A percentile compares a stretch with the other conserved stretches of the same genome.
These are phyloP conservation scores for Epichloe baconii DNA, from an alignment of 2,329 filamentous ascomycete genomes.

Conservation along the genomic window DNA sequence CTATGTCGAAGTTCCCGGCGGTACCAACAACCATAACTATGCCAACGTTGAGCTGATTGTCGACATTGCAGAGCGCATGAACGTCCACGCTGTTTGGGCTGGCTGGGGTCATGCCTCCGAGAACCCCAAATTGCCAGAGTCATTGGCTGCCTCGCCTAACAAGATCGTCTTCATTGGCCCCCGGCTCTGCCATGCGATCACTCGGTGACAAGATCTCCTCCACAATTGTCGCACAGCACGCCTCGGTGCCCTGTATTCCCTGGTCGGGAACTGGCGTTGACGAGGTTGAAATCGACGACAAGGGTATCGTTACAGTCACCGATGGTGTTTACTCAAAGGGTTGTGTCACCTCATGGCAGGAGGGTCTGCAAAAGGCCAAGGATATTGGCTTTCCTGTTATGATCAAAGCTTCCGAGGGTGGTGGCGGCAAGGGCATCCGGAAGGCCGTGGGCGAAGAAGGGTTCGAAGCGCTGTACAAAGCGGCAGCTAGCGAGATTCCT, in stretches of 20 bases:
- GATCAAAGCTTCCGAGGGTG: constrained; percentile 99
- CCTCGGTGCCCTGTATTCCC: constrained; percentile 92
- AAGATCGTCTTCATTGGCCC: constrained; percentile 99
- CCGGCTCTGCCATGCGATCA: constrained; percentile 96
- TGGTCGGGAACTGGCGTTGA: constrained; percentile 95
- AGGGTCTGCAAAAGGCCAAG: constrained; percentile 75
- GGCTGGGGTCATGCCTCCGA: constrained; percentile 99
- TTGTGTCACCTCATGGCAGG: constrained; percentile 78
- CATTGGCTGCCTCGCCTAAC: constrained; percentile 86
- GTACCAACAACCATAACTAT: constrained; percentile 99
- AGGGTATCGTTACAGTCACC: constrained; percentile 84
- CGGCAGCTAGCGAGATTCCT: constrained; percentile 91
- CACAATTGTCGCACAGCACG: constrained; percentile 97
- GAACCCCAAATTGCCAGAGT: constrained; percentile 95
- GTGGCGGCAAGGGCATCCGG: constrained; percentile 97
- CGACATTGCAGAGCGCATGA: constrained; percentile 95
- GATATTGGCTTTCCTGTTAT: constrained; percentile 98
- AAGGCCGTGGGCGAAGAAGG: constrained; percentile 79
- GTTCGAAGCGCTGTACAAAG: constrained; percentile 82
- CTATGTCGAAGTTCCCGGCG: constrained; percentile 96
- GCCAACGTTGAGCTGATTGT: constrained; percentile 99
- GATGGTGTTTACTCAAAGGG: constrained; percentile 80
- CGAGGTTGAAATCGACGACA: constrained; percentile 60
- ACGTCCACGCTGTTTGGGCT: constrained; percentile 96
- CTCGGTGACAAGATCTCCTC: constrained; percentile 99